Base-by-base conservation (phyloP, 108 stramenopile species). In the Cyclotella choctawhatcheeana region DNA sequence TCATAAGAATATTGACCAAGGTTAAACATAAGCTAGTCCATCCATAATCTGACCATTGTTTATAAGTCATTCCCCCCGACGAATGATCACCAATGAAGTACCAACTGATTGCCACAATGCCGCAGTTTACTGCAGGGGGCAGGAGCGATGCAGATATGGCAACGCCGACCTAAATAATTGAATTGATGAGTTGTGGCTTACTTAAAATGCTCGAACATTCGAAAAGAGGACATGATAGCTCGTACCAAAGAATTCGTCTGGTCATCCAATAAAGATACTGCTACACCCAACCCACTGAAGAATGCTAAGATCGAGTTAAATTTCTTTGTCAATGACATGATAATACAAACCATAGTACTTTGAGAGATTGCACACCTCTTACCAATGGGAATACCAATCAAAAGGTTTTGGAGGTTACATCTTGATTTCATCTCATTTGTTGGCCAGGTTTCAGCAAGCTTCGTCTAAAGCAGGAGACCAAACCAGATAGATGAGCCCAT, bases 261-360 rank as follows among this genome's bases (percentile, higher is more conserved):
- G 35, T 91, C 88, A 27, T 88, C 88, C 29, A 93, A 40, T 33
- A 94, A 58, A 8, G 79, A 77, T 37, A 97, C 67, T 6, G 91
- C 93, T 12, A 97, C 97, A 18, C 95, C 97, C 58, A 95, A 62
- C 17, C 95, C 97, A 43, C 86, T 88, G 32, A 88, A 86, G 44
- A 97, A 79, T 6, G 95, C 97, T 43, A 60, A 48, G n/a, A 10
- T n/a, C 59, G 13, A n/a, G 2, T 16, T 56, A 56, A 56, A 16
- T 13, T 27, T 6, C 27, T 4, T n/a, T 54, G 25, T 54, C 47
- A n/a, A n/a, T 10, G 12, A 26, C 3, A 30, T n/a, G 5, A 56
- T 14, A 30, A n/a, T 10, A 31, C 12, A 54, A 29, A 3, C 4
- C 5, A 5, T 26, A 54, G 27, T 2, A 24, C 25, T 29, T 24